phyloP scores from a whole-genome alignment of 106 monocot species.

The Apostasia ramifera region DNA sequence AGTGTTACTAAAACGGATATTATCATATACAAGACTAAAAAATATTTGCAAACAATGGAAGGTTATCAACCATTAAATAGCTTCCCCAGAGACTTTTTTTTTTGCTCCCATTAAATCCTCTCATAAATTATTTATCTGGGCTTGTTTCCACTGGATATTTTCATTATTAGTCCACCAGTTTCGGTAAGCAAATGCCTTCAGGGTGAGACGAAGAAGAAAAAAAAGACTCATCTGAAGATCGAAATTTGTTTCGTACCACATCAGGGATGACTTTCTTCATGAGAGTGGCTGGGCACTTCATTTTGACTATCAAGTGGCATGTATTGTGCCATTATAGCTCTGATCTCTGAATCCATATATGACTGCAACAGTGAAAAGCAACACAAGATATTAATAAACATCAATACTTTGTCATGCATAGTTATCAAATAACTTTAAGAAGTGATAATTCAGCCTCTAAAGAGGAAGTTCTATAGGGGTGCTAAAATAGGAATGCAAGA shows the following conservation, averaged over 20 bases:
- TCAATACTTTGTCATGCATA: too few species aligned
- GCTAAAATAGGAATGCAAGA: too few species aligned
- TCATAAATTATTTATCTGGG: too few species aligned
- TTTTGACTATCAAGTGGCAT: slow-evolving; percentile 73
- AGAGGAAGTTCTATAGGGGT: too few species aligned
- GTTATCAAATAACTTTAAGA: too few species aligned
- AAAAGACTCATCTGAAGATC: not conserved
- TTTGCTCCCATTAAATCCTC: not conserved
- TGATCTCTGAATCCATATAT: slow-evolving; percentile 54
- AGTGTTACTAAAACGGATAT: too few species aligned
- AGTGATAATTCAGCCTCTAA: too few species aligned
- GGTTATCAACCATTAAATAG: too few species aligned
- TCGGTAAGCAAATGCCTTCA: not conserved
- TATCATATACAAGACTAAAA: too few species aligned
- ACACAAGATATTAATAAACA: not conserved
- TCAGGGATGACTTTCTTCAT: slow-evolving; percentile 12
- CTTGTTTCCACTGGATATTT: not conserved
- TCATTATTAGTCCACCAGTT: not conserved
- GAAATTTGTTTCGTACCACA: not conserved
- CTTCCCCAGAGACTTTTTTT: not conserved
- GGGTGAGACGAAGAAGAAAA: not conserved
- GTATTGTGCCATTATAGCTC: slow-evolving; percentile 78
- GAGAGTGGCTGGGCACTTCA: slow-evolving; percentile 27
- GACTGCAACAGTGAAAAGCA: slow-evolving; percentile 14
- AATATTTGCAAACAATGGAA: too few species aligned